A percentile compares a stretch with the other conserved stretches of the same genome.
phyloP scores from a whole-genome alignment of 305 asterid species.

The Ilex paraguariensis region DNA sequence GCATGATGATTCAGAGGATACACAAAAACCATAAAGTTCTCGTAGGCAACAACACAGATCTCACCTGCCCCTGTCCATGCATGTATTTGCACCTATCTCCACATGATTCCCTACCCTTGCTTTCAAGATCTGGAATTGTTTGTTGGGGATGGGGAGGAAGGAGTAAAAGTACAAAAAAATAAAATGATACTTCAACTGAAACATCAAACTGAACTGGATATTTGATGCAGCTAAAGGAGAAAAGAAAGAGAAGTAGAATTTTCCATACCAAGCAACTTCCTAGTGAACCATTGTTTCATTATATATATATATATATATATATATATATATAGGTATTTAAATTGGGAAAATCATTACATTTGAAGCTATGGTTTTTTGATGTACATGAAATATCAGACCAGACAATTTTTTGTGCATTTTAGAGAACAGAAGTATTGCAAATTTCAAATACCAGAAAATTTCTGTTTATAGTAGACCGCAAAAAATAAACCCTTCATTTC shows the following conservation, averaged over 20 bases:
- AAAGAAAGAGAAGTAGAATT: constrained; percentile 2
- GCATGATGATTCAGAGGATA: background rate
- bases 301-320: too few relatives aligned
- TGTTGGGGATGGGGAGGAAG: background rate
- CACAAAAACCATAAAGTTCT: constrained; percentile 32
- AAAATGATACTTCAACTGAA: constrained; percentile 1
- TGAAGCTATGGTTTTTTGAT: background rate
- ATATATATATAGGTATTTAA: too few relatives aligned
- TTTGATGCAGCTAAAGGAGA: background rate
- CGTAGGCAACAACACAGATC: background rate
- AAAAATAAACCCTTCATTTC: background rate
- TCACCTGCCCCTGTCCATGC: constrained; percentile 96
- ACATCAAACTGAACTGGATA: background rate
- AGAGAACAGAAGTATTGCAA: too few relatives aligned
- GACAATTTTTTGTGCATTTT: background rate
- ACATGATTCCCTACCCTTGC: constrained; percentile 73
- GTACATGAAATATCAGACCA: too few relatives aligned
- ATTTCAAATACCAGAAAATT: too few relatives aligned
- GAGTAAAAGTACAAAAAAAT: background rate
- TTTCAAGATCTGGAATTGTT: constrained; percentile 47
- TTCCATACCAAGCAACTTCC: too few relatives aligned
- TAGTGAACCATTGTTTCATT: too few relatives aligned
- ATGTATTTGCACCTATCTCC: constrained; percentile 90
- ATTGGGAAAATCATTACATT: too few relatives aligned
- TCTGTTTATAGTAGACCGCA: background rate